Evolutionary conservation across 441 rosid genomes (phyloP), one percentile per base, ranked within the genome.

Genomic region (Sinapis alba): DNA sequence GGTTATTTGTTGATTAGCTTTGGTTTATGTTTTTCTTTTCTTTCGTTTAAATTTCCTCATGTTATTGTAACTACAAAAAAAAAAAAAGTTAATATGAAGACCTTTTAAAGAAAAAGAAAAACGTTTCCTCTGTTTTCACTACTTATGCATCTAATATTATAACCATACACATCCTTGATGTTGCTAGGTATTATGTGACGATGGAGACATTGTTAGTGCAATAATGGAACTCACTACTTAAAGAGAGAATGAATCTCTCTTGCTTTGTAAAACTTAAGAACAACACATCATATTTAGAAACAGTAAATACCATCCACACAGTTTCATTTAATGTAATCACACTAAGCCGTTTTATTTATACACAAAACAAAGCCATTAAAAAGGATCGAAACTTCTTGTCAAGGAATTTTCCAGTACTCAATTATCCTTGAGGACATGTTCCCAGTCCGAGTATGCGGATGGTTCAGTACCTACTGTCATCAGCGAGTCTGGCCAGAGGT

Each of bases 401-500:
- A 74, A 12, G 45, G 56, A 60, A 50, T 28, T 50, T 50, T 43
- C 15, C 65, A 63, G 23, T 69, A 15, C 18, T 76, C 47, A 77
- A 77, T 86, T 90, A 79, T 91, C 93, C 77, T 82, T 83, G 78
- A 64, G 62, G 18, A 91, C 87, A 79, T 86, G 91, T 69, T 93
- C 97, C 96, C 96, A 93, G 21, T 91, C 97, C 3, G 91, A 86
- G 43, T 45, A 58, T 70, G 50, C 56, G 18, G 56, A 7, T 50
- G 56, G 56, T 50, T 50, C 23, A 50, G 21, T 27, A 54, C 28
- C 8, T 12, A 38, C 5, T 65, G 83, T 80, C 81, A 83, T 68
- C 34, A 81, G 68, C 24, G 27, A 34, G 54, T 36, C 64, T 61
- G 60, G 13, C 77, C 59, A 16, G 71, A 68, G 73, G 54, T 71